A percentile compares a stretch with the other conserved stretches of the same genome.
Conservation (phyloP, 345 rosid genomes). For the Firmiana major region DNA sequence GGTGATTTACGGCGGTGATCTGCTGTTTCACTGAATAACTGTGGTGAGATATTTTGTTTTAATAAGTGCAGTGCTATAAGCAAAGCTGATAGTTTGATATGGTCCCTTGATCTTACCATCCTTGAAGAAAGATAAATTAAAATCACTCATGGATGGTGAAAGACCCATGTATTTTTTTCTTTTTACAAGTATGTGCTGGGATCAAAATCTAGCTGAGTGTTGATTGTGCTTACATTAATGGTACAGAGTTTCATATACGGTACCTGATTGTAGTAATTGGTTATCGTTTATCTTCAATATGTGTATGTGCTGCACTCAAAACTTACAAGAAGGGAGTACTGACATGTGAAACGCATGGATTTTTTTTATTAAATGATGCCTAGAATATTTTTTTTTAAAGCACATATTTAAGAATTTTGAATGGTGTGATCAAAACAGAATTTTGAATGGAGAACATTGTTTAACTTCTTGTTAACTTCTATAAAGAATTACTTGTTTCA, state of each 20-base stretch:
- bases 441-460: neutral
- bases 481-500: neutral
- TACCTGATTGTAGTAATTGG: neutral
- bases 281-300: too few relatives aligned
- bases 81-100: neutral
- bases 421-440: too few relatives aligned
- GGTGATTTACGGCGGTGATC: neutral
- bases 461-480: neutral
- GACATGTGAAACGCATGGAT: too few relatives aligned
- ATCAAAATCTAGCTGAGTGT: neutral
- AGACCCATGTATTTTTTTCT: neutral
- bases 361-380: too few relatives aligned
- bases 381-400: too few relatives aligned
- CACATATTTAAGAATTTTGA: neutral
- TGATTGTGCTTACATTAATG: neutral
- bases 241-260: neutral
- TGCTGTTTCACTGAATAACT: neutral
- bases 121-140: neutral
- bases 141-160: neutral
- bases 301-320: neutral
- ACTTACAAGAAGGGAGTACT: neutral
- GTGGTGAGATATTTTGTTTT: neutral
- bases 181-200: neutral
- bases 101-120: neutral
- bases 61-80: neutral